Base-by-base conservation (phyloP, 2,329 filamentous ascomycete species). In the Trichoderma koningiopsis region DNA sequence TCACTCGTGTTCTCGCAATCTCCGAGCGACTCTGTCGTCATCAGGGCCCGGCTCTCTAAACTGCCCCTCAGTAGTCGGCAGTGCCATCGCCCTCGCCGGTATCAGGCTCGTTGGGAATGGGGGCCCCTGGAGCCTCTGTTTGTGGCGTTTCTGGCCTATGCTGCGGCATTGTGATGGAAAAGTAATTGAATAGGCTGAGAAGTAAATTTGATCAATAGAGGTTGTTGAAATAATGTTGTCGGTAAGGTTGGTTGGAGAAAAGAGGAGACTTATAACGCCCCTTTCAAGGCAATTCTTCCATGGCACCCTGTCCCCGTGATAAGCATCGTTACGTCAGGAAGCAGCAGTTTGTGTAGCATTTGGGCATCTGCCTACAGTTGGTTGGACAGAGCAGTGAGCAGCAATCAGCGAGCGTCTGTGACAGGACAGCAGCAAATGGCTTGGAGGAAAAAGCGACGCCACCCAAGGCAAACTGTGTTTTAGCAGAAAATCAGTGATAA, bases 91-190 rank as follows among this genome's bases (percentile, higher is more conserved):
- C 77, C 63, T 77, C 76, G 47, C 75, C 75, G 37, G 73, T 73
- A 62, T 75, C 75, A 5, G 77, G 77, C 70, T 76, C 76, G 35
- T 72, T 73, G n/a, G 77, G 77, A 43, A 75, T 70, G 43, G 77
- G 77, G 43, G 75, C 73, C 13, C 58, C 63, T 24, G 77, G 77
- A 37, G 75, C 73, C 16, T 67, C 63, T 24, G 72, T 72, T 47
- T 77, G 76, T 60, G 77, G 77, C 33, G 77, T 79, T 70, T 77
- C 76, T 33, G 76, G 77, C 47, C 76, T 52, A 52, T 74, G 77
- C 72, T 74, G 74, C 37, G 62, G 62, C 47, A 71, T 70, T 49
- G 55, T 43, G 55, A 24, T 43, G 16, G 63, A 49, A 22, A 19
- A 57, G 27, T 11, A 53, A 3, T 57, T 24, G 52, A 16, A n/a